Evolutionary conservation across 495 filamentous ascomycete genomes (phyloP).

Genomic region (Hyphodiscus hymeniophilus): DNA sequence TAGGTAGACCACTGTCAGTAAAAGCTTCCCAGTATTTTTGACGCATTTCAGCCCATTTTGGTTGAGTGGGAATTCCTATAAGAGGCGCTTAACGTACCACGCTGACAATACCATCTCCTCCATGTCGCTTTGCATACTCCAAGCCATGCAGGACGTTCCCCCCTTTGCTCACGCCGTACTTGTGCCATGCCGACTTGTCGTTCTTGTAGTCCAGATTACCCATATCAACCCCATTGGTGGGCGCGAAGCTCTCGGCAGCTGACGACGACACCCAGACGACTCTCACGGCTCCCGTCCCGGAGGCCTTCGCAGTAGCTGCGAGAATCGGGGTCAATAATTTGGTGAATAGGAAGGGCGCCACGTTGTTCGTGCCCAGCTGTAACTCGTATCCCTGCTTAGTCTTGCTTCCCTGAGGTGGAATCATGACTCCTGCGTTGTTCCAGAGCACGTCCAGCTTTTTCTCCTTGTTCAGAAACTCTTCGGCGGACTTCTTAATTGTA

Average conservation of each 20-base stretch:
- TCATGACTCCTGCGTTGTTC: slow-evolving; percentile 67
- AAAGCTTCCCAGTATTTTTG: background rate
- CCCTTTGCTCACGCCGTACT: slow-evolving; percentile 32
- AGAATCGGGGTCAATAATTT: slow-evolving; percentile 32
- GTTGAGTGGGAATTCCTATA: too few species aligned
- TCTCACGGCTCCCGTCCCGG: slow-evolving; percentile 28
- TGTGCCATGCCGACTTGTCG: slow-evolving; percentile 2
- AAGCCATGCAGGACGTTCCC: slow-evolving; percentile 25
- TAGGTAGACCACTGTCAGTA: background rate
- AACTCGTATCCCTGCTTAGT: slow-evolving; percentile 26
- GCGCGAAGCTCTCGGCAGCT: slow-evolving; percentile 19
- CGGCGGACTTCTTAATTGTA: slow-evolving; percentile 24
- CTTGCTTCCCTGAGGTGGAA: slow-evolving; percentile 26
- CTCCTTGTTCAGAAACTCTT: slow-evolving; percentile 29
- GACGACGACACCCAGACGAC: slow-evolving; percentile 33
- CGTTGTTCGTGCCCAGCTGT: slow-evolving; percentile 32
- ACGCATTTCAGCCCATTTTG: too few species aligned
- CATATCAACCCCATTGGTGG: slow-evolving; percentile 23
- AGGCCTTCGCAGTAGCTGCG: slow-evolving; percentile 35
- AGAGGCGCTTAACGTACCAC: slow-evolving; percentile 10
- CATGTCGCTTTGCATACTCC: slow-evolving; percentile 26
- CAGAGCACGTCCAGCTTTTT: slow-evolving; percentile 49
- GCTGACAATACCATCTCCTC: slow-evolving; percentile 24
- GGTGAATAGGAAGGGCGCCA: slow-evolving; percentile 35
- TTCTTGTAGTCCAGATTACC: slow-evolving; percentile 22